Evolutionary conservation across 352 stramenopile genomes (phyloP).

Genomic region (Phytophthora chlamydospora): DNA sequence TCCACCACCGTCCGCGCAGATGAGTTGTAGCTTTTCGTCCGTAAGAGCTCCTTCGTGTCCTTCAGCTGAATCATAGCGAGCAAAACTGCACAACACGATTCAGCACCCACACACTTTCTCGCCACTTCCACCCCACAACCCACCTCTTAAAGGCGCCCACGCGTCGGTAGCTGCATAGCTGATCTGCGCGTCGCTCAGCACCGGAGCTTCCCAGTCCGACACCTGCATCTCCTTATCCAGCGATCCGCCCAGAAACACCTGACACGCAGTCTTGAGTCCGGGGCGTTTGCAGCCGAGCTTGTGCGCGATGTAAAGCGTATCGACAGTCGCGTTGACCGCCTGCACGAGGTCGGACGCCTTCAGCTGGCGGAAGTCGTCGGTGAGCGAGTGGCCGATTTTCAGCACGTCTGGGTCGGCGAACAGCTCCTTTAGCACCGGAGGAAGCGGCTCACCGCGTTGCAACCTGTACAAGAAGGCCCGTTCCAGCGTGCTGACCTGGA

Average conservation of each 20-base stretch:
- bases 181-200: slow-evolving; percentile 76
- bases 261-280: slow-evolving; percentile 72
- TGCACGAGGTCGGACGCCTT: slow-evolving; percentile 63
- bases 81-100: slow-evolving; percentile 55
- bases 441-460: slow-evolving; percentile 52
- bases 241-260: slow-evolving; percentile 69
- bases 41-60: slow-evolving; percentile 56
- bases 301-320: slow-evolving; percentile 80
- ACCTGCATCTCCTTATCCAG: slow-evolving; percentile 90
- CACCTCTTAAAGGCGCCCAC: slow-evolving; percentile 77
- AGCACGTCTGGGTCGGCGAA: slow-evolving; percentile 63
- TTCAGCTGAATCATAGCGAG: slow-evolving; percentile 77
- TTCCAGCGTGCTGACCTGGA: slow-evolving; percentile 82
- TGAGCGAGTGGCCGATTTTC: slow-evolving; percentile 82
- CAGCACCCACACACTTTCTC: not conserved
- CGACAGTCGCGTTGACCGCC: slow-evolving; percentile 69
- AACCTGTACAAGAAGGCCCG: slow-evolving; percentile 78
- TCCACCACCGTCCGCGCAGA: slow-evolving; percentile 41
- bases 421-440: slow-evolving; percentile 61
- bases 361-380: slow-evolving; percentile 76
- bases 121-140: slow-evolving; percentile 1
- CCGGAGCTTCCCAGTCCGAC: slow-evolving; percentile 78
- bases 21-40: slow-evolving; percentile 74
- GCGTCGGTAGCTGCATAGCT: slow-evolving; percentile 83
- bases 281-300: slow-evolving; percentile 80